phyloP scores from a whole-genome alignment of 345 rosid genomes.

The Linum usitatissimum region DNA sequence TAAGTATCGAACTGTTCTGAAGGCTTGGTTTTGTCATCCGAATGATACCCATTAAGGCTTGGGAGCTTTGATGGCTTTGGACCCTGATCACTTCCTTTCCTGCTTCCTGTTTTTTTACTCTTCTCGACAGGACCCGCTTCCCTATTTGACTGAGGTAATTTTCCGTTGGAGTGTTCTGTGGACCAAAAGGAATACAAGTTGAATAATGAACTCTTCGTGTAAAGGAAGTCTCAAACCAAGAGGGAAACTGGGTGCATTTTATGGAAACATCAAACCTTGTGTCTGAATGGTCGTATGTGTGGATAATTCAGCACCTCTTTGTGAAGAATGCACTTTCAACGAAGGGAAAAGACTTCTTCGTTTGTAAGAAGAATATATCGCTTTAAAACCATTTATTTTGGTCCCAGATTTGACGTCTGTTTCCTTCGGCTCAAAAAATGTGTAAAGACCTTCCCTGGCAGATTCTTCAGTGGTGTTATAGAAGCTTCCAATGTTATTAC shows the following conservation, averaged over 20 bases:
- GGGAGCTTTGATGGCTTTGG: constrained; percentile 24
- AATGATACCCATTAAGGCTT: constrained; percentile 25
- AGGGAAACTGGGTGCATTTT: constrained; percentile 5
- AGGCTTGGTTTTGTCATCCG: constrained; percentile 24
- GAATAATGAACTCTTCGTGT: constrained; percentile 12
- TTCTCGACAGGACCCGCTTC: constrained; percentile 25
- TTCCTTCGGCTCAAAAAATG: constrained; percentile 39
- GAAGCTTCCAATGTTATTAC: constrained; percentile 12
- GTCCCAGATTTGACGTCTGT: constrained; percentile 22
- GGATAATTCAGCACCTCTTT: constrained; percentile 21
- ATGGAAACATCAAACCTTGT: constrained; percentile 40
- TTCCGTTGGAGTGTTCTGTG: constrained; percentile 33
- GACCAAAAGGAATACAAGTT: constrained; percentile 10
- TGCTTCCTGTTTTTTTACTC: constrained; percentile 24
- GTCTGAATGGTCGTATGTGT: constrained; percentile 20
- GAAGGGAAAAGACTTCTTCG: constrained; percentile 33
- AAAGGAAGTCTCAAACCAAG: constrained; percentile 10
- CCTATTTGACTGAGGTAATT: constrained; percentile 20
- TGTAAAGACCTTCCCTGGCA: constrained; percentile 49
- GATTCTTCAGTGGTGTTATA: constrained; percentile 27
- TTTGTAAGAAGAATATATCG: constrained; percentile 26
- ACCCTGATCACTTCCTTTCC: constrained; percentile 25
- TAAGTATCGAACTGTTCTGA: constrained; percentile 32
- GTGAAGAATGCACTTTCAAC: constrained; percentile 27
- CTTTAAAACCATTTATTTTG: constrained; percentile 24